These are phyloP conservation scores for Dendrobium catenatum DNA, from an alignment of 106 monocot genomes.

Conservation along the genomic window DNA sequence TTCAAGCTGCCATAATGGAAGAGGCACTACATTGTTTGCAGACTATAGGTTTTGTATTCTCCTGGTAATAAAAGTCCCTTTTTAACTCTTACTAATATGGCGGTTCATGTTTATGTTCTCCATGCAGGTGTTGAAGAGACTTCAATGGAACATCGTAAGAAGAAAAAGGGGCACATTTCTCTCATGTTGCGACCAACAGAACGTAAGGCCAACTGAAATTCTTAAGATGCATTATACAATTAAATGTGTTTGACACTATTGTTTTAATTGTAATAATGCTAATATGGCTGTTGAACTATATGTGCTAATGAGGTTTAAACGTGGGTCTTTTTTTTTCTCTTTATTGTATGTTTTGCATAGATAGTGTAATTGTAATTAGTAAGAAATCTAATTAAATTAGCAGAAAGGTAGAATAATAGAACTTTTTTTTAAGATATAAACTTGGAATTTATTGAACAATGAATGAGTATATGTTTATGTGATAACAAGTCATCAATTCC, in stretches of 20 bases:
- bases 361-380: background rate
- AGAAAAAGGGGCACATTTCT: slow-evolving; percentile 62
- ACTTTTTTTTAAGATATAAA: background rate
- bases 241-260: too few relatives aligned
- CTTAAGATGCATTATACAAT: background rate
- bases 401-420: background rate
- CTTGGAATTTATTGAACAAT: background rate
- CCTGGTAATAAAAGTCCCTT: background rate
- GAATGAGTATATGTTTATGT: background rate
- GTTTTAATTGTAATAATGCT: background rate
- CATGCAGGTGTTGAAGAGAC: slow-evolving; percentile 28
- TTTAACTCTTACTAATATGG: background rate
- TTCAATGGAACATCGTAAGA: slow-evolving; percentile 21
- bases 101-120: background rate
- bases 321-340: background rate
- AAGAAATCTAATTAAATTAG: background rate
- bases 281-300: background rate
- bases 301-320: background rate
- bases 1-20: slow-evolving; percentile 68
- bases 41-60: slow-evolving; percentile 19
- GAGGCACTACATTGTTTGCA: slow-evolving; percentile 58
- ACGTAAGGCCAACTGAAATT: slow-evolving; percentile 41
- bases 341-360: background rate
- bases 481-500: background rate
- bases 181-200: slow-evolving; percentile 71